Percentiles rank a stretch among this genome's conserved stretches.
Evolutionary conservation across 768 basidiomycete genomes (phyloP).

Genomic region (Fomitopsis pulvina): DNA sequence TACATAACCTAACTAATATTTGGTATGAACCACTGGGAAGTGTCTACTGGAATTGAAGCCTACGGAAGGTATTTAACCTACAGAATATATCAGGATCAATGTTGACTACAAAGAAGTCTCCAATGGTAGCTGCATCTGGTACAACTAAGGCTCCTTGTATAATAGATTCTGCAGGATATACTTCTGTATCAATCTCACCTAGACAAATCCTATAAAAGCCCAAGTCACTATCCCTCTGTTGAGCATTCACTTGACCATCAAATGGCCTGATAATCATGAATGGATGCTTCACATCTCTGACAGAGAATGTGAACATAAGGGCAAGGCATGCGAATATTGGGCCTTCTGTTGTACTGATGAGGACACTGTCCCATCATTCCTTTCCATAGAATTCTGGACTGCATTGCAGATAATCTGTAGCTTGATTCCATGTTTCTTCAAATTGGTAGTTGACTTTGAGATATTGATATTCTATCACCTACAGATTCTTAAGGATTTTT

Average conservation of each 20-base stretch:
- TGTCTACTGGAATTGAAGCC: neutral
- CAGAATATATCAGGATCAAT: neutral
- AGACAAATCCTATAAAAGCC: neutral
- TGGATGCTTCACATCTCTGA: neutral
- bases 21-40: too few species aligned
- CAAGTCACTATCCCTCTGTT: neutral
- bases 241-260: neutral
- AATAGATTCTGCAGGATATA: neutral
- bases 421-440: neutral
- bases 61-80: neutral
- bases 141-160: neutral
- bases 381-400: constrained; percentile 1
- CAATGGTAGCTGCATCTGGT: neutral
- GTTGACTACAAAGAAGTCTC: neutral
- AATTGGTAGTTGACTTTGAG: constrained; percentile 6
- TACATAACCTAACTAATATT: too few species aligned
- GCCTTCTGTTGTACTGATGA: neutral
- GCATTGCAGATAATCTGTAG: constrained; percentile 1
- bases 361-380: neutral
- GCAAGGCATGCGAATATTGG: neutral
- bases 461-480: neutral
- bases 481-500: neutral
- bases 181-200: neutral
- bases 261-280: neutral
- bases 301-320: neutral